A percentile compares a stretch with the other conserved stretches of the same genome.
phyloP scores from a whole-genome alignment of 306 rosid species.

The Sicyos baderoa region DNA sequence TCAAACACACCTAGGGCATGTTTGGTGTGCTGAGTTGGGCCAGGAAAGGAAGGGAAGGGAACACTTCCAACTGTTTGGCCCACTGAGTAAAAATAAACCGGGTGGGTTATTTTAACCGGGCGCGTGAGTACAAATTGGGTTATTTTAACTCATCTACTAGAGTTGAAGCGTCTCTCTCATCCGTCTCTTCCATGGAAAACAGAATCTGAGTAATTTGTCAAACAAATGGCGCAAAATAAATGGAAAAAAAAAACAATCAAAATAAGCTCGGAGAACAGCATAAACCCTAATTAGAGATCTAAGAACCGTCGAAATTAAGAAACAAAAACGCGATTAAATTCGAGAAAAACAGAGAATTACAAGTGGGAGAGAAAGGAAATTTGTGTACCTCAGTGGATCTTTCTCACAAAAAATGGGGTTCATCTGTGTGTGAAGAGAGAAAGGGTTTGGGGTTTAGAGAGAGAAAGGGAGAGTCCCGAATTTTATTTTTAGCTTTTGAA shows the following conservation, averaged over 20 bases:
- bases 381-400: slow-evolving; percentile 57
- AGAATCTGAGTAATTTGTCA: slow-evolving; percentile 35
- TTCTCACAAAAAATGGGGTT: slow-evolving; percentile 23
- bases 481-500: no score
- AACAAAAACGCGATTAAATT: slow-evolving; percentile 13
- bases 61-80: no score
- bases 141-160: slow-evolving; percentile 29
- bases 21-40: no score
- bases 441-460: no score
- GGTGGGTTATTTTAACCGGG: no score
- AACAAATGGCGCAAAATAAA: slow-evolving; percentile 4
- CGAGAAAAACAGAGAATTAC: slow-evolving; percentile 9
- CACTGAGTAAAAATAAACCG: no score
- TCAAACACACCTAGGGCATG: no score
- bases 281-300: slow-evolving; percentile 35
- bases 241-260: not conserved
- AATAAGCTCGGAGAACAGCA: slow-evolving; percentile 11
- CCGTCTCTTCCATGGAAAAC: slow-evolving; percentile 61
- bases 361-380: slow-evolving; percentile 7
- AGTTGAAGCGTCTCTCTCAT: slow-evolving; percentile 33
- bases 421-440: slow-evolving; percentile 33
- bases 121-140: no score
- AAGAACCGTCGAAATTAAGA: not conserved
- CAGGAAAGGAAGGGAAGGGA: no score
- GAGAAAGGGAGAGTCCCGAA: no score